A percentile compares a stretch with the other conserved stretches of the same genome.
These are phyloP conservation scores for Nicotiana noctiflora DNA, from an alignment of 257 asterid species.

Conservation along the genomic window DNA sequence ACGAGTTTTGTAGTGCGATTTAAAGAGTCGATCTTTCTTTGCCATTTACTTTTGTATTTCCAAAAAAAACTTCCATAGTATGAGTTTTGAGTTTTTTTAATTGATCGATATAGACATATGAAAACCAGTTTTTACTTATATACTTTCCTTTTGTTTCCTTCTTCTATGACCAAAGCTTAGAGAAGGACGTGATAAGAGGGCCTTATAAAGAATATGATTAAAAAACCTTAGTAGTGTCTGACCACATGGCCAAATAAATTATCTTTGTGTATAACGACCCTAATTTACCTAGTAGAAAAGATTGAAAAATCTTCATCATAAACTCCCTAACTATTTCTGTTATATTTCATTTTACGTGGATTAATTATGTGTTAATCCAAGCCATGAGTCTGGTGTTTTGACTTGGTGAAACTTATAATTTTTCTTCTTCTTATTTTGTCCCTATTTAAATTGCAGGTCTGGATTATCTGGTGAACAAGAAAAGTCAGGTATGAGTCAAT, in stretches of 20 bases:
- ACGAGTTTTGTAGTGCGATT: neutral
- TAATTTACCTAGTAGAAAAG: neutral
- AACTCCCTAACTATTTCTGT: neutral
- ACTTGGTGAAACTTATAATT: neutral
- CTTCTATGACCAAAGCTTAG: neutral
- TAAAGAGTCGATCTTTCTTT: neutral
- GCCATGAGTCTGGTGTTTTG: neutral
- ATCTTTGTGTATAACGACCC: neutral
- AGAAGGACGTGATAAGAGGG: neutral
- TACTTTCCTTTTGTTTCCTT: neutral
- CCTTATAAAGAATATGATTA: neutral
- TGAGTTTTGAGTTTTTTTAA: neutral
- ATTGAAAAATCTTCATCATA: neutral
- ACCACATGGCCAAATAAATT: neutral
- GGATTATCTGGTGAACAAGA: slow-evolving; percentile 44
- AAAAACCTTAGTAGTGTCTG: neutral
- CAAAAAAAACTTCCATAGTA: neutral
- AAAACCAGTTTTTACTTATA: neutral
- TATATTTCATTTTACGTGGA: neutral
- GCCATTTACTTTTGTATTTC: neutral
- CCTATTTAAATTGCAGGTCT: slow-evolving; percentile 27
- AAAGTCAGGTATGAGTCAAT: neutral
- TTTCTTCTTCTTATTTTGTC: neutral
- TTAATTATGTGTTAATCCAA: neutral
- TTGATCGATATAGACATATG: neutral